A percentile compares a stretch with the other conserved stretches of the same genome.
Evolutionary conservation across 768 basidiomycete species (phyloP).

Genomic region (Brasilioporus rufonigricans): DNA sequence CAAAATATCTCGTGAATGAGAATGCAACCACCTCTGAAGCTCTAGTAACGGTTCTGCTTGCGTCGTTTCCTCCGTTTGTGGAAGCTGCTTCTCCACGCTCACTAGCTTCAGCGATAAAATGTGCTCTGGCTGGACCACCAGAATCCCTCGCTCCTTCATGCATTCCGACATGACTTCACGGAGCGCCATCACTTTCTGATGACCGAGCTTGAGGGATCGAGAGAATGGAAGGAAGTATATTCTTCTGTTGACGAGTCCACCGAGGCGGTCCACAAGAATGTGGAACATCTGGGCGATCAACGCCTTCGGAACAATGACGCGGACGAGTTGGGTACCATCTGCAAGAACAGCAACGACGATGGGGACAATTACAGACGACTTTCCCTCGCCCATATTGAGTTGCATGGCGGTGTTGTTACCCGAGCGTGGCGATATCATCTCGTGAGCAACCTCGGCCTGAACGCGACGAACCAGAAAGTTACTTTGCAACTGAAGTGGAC

Average conservation of each 20-base stretch:
- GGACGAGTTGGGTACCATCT: constrained; percentile 41
- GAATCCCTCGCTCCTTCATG: constrained; percentile 37
- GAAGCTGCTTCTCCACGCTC: constrained; percentile 38
- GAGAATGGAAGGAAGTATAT: constrained; percentile 53
- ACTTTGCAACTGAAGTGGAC: constrained; percentile 39
- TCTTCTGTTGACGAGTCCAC: constrained; percentile 44
- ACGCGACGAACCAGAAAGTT: constrained; percentile 43
- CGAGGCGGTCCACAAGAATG: constrained; percentile 41
- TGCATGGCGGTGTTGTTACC: constrained; percentile 42
- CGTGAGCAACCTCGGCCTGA: constrained; percentile 40
- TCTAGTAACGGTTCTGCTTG: constrained; percentile 22
- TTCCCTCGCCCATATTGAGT: constrained; percentile 61
- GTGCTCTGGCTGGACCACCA: constrained; percentile 54
- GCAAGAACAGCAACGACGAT: constrained; percentile 40
- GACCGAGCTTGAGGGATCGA: constrained; percentile 32
- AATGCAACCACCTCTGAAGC: constrained; percentile 28
- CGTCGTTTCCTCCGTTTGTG: not conserved
- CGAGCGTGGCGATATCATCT: constrained; percentile 46
- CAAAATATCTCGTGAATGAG: constrained; percentile 26
- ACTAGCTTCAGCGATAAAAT: constrained; percentile 50
- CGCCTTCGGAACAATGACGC: constrained; percentile 51
- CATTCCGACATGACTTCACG: constrained; percentile 38
- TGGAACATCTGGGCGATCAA: constrained; percentile 49
- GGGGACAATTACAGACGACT: constrained; percentile 49
- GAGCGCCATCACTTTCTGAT: constrained; percentile 23